Evolutionary conservation across 768 basidiomycete species (phyloP), one percentile per base, ranked within the genome.

Genomic region (Kwoniella dejecticola): DNA sequence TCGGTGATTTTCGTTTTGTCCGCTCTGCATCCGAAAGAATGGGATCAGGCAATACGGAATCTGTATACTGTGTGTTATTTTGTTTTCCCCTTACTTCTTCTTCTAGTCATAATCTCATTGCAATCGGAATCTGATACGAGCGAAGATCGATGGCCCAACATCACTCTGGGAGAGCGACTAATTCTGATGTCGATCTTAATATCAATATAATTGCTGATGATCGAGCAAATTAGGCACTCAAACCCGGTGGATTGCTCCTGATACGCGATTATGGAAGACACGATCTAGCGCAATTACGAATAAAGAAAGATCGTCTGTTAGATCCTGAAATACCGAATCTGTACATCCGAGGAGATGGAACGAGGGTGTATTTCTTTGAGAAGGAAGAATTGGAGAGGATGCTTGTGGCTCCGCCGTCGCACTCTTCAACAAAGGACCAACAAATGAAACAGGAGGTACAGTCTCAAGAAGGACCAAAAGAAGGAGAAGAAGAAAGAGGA

Each of bases 291-390:
- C 95, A 97, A 77, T 82, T 99, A 45, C 84, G 96, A 10, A 96
- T 99, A 83, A 96, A 91, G 79, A 83, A 83, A 5, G 87, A 88
- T 1, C 84, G 96, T 11, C 83, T 98, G 57, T 84, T 98, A 11
- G 89, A 91, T 42, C 91, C 94, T 47, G 64, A 60, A n/a, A 62
- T 60, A 2, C 72, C 72, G 0, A 94, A 96, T 75, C 88, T 99
- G 67, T 99, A 99, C 72, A 89, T 96, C 52, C 85, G 96, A 36
- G 96, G 96, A 0, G 96, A 99, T 80, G 94, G 91, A 71, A 98
- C 96, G 0, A 83, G 96, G 38, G 96, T 99, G 0, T 98, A 97
- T 79, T 99, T 98, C 78, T 99, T 99, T 52, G 70, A 66, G 24
- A 66, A 68, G 30, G 66, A 72, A 27, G 75, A 73, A 33, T 33